A percentile compares a stretch with the other conserved stretches of the same genome.
Evolutionary conservation across 2,329 filamentous ascomycete species (phyloP).

Genomic region (Helminthosporium solani): DNA sequence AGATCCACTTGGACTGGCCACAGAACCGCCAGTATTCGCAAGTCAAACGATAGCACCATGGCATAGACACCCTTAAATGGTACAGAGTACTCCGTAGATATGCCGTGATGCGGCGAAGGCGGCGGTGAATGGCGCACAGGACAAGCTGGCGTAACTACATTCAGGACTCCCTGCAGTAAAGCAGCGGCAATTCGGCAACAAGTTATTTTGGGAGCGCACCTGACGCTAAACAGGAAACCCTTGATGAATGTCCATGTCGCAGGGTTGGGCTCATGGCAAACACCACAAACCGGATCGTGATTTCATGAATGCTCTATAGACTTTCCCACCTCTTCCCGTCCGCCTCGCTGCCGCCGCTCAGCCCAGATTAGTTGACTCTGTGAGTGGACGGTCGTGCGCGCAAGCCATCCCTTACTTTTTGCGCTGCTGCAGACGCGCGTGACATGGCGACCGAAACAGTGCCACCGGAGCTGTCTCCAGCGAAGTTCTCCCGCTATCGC

Average conservation of each 20-base stretch:
- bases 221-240: not conserved
- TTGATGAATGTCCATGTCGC: not conserved
- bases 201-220: not conserved
- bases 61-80: no score
- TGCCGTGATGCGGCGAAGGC: no score
- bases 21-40: no score
- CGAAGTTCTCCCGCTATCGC: conserved; percentile 60
- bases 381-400: conserved; percentile 6
- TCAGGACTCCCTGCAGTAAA: not conserved
- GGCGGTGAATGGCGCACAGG: not conserved
- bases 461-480: conserved; percentile 23
- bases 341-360: no score
- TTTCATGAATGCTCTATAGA: no score
- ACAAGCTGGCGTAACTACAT: not conserved
- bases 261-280: no score
- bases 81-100: no score
- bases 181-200: not conserved
- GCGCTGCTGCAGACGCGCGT: conserved; percentile 19
- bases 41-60: no score
- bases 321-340: not conserved
- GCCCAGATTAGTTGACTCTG: not conserved
- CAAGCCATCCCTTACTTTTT: conserved; percentile 20
- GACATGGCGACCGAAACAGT: conserved; percentile 37
- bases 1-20: no score
- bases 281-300: no score